A percentile compares a stretch with the other conserved stretches of the same genome.
Evolutionary conservation across 495 filamentous ascomycete genomes (phyloP).

Genomic region (Aspergillus haitiensis): DNA sequence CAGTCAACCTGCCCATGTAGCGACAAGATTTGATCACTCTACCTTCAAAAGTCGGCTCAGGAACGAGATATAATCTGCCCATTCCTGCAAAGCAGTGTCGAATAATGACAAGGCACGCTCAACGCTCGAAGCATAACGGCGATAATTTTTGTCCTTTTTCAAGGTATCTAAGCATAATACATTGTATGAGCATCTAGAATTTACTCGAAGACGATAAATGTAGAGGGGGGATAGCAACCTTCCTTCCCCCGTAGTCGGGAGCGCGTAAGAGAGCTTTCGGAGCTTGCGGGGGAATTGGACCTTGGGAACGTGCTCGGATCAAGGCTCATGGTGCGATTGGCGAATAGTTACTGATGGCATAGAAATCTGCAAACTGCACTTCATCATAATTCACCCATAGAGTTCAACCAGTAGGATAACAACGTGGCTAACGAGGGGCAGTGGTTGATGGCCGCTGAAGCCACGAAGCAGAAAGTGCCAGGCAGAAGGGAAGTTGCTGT

Average conservation of each 20-base stretch:
- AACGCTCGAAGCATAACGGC: slow-evolving; percentile 84
- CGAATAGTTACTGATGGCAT: slow-evolving; percentile 28
- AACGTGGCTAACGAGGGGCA: slow-evolving; percentile 20
- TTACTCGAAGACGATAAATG: not conserved
- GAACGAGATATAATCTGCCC: slow-evolving; percentile 99
- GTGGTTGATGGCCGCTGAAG: slow-evolving; percentile 21
- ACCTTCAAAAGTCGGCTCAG: slow-evolving; percentile 90
- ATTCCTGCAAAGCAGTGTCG: slow-evolving; percentile 92
- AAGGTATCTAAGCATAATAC: slow-evolving; percentile 52
- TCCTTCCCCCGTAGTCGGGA: slow-evolving; percentile 55
- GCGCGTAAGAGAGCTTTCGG: slow-evolving; percentile 69
- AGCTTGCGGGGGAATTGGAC: slow-evolving; percentile 73
- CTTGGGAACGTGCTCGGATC: slow-evolving; percentile 64
- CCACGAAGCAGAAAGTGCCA: slow-evolving; percentile 34
- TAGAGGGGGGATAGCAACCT: slow-evolving; percentile 35
- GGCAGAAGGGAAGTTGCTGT: slow-evolving; percentile 16
- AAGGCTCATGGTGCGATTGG: slow-evolving; percentile 63
- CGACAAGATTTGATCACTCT: slow-evolving; percentile 12
- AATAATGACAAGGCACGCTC: slow-evolving; percentile 88
- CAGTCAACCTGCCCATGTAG: slow-evolving; percentile 19
- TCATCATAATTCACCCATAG: slow-evolving; percentile 44
- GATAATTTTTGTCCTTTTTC: slow-evolving; percentile 86
- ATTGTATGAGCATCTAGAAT: slow-evolving; percentile 5
- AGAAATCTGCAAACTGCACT: slow-evolving; percentile 24
- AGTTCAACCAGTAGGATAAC: slow-evolving; percentile 20